Base-by-base conservation (phyloP, 2,329 filamentous ascomycete species). In the Verticillium dahliae region DNA sequence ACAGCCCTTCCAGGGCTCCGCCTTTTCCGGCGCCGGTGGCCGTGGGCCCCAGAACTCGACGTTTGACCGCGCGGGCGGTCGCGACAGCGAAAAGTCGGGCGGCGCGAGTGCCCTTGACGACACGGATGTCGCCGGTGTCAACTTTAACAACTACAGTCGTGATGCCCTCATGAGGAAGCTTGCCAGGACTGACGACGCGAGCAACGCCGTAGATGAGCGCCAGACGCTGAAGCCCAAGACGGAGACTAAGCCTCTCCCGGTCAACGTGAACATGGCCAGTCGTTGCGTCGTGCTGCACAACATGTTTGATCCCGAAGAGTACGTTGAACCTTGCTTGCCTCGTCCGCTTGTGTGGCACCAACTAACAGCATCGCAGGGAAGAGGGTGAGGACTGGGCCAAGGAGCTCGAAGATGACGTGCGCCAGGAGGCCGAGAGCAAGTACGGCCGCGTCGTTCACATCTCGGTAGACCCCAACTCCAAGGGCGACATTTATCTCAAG, bases 61-160 rank as follows among this genome's bases (percentile, higher is more conserved):
- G 69, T 98, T 97, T 73, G 95, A 98, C 75, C 91, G 94, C 71
- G 91, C 92, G 62, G 90, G 92, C 67, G 91, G 90, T 67, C 88
- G 93, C 70, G 92, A 96, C 71, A 91, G 88, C 74, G 92, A 97
- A 71, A 97, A 97, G 77, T 86, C 90, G 56, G 90, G 91, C 63
- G 92, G 92, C 69, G 94, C 94, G 58, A 97, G 93, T 79, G 95
- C 95, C 70, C 82, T 99, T 59, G 95, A 99, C 78, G 95, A 99
- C 74, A 96, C 93, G 65, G 95, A 99, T 76, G 95, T 99, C 73
- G 92, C 91, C 59, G 95, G 95, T 72, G 94, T 99, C 77, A 98
- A 98, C 80, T 98, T 98, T 89, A 97, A 92, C 85, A 97, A 97
- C 78, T 97, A 96, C 81, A 97, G 92, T 83, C 91, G 95, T 79